Percentiles rank a stretch among this genome's conserved stretches.
Evolutionary conservation across 495 filamentous ascomycete genomes (phyloP).

Genomic region (Patellaria atrata): DNA sequence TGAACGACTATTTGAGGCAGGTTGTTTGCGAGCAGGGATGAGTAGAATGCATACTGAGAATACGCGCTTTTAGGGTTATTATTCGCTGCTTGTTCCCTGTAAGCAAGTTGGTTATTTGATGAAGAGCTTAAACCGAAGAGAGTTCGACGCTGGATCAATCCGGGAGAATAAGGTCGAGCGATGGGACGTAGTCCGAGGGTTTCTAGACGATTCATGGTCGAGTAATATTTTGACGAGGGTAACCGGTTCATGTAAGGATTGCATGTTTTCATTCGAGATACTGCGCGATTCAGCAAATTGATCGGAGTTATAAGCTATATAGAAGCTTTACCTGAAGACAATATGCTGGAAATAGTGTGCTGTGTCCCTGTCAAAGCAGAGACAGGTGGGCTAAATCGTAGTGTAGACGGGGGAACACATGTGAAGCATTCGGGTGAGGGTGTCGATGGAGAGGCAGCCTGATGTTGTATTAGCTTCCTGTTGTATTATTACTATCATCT

Average conservation of each 20-base stretch:
- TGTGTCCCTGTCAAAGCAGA: slow-evolving; percentile 8
- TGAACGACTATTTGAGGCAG: slow-evolving; percentile 87
- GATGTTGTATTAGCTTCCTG: not conserved
- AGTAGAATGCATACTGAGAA: slow-evolving; percentile 86
- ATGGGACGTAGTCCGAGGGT: slow-evolving; percentile 10
- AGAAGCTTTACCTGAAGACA: slow-evolving; percentile 10
- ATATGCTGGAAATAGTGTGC: slow-evolving; percentile 10
- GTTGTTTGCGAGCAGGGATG: slow-evolving; percentile 74
- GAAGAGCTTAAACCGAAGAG: slow-evolving; percentile 41
- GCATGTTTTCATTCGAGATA: not conserved
- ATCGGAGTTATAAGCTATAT: not conserved
- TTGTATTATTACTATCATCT: not conserved
- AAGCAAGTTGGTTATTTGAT: slow-evolving; percentile 46
- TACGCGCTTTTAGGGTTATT: slow-evolving; percentile 73
- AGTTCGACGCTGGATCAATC: slow-evolving; percentile 25
- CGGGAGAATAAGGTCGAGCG: slow-evolving; percentile 8
- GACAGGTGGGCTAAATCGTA: slow-evolving; percentile 7
- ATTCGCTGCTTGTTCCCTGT: slow-evolving; percentile 78
- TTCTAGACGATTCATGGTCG: slow-evolving; percentile 9
- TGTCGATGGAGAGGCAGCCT: slow-evolving; percentile 4
- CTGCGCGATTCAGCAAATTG: not conserved
- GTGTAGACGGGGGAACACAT: slow-evolving; percentile 10
- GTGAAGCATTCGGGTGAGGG: slow-evolving; percentile 11
- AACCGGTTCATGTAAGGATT: slow-evolving; percentile 4
- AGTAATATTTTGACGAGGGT: slow-evolving; percentile 14